Evolutionary conservation across 192 early-diverging fungal species (phyloP), one percentile per base, ranked within the genome.

Genomic region (Glomus cerebriforme): DNA sequence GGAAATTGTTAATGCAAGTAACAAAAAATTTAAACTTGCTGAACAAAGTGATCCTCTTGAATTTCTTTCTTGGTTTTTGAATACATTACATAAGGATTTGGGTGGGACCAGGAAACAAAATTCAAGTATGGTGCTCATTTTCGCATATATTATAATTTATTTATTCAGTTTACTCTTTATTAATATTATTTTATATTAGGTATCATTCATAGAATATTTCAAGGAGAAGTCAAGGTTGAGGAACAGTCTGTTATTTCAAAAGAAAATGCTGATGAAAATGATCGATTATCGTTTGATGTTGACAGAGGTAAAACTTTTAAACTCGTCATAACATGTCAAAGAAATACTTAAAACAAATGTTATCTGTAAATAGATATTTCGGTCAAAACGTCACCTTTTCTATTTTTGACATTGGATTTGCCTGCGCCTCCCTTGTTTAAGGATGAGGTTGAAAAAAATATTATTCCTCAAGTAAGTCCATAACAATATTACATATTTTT

Each of bases 21-120:
- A 90, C 22, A 90, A 93, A 60, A 82, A 88, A 60, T 99, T 97
- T 82, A 88, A 89, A 45, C 82, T 97, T 26, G 92, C 92, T 4
- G 85, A 89, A 59, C 94, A 96, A 79, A 87, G 90, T 24, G 97
- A 99, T 82, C 91, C 95, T 2, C 89, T 96, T 60, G 95, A 96
- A 10, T 93, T 98, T 74, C 80, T 97, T 6, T 89, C 91, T 7
- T 99, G 98, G 98, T 91, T 98, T 59, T 85, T 99, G 59, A 98
- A 99, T 81, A 85, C 92, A 17, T 69, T 99, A 70, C 98, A 99
- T 80, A 85, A 83, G 22, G 96, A 93, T 64, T 85, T 99, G 24
- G 94, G 93, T 29, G 96, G 96, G 13, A 89, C 89, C 12, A 90
- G 84, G 75, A 97, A 96, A 78, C 81, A 81, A 59, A 82, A 86